Evolutionary conservation across 257 asterid species (phyloP), one percentile per base, ranked within the genome.

Genomic region (Scutellaria barbata): DNA sequence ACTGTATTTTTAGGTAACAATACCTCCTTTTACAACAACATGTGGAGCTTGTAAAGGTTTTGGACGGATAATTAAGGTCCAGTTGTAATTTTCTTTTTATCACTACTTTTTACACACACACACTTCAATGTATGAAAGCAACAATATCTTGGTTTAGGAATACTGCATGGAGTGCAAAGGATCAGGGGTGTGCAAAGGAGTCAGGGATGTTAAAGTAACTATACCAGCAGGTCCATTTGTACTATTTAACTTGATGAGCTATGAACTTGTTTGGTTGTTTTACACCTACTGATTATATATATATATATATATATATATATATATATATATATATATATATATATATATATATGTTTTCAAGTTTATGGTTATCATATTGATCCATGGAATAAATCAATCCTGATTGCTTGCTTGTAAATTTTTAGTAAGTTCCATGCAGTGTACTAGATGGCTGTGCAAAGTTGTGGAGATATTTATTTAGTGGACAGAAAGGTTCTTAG

Each of bases 21-120:
- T 91, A 62, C 96, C 95, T 45, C 97, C 96, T 45, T 94, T 94
- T 66, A 79, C 85, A 30, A 86, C 96, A 78, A 83, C 86, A 11
- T 94, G 98, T 81, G 68, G 80, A 55, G 73, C 84, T 42, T 94
- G 98, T 75, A 89, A 76, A 83, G 98, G 98, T 74, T 79, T 77
- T 69, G 96, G 98, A 39, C 79, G 73, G 69, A 71, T 89, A 69
- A 85, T 91, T 71, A 89, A 84, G 98, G 98, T 94, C 8, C 52
- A 45, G 22, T 69, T 57, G 5, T 65, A 45, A 16, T 42, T 41
- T 37, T 77, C 10, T 51, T 43, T 22, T 1, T 42, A 39, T 66
- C 52, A 58, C 33, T 81, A 46, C n/a, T 35, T 63, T 8, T 18
- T 33, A 60, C 35, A 58, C 35, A 56, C 42, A 46, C 16, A 11